A percentile compares a stretch with the other conserved stretches of the same genome.
These are phyloP conservation scores for Passalora sequoiae DNA, from an alignment of 2,329 filamentous ascomycete species.

Conservation along the genomic window DNA sequence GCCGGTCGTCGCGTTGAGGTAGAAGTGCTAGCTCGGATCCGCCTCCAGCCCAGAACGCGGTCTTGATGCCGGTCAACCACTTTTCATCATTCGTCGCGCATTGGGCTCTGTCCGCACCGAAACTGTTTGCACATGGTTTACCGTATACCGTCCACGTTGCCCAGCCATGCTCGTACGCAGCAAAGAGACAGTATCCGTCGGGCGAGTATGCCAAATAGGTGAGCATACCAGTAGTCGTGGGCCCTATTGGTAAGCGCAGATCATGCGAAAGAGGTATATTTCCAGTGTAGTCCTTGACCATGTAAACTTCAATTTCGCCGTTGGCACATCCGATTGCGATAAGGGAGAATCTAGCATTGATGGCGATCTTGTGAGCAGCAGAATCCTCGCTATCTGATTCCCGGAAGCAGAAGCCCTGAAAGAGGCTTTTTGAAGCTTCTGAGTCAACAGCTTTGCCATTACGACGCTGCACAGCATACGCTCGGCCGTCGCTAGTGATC, in stretches of 20 bases:
- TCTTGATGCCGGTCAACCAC: slow-evolving; percentile 75
- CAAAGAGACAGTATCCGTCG: slow-evolving; percentile 93
- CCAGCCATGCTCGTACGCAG: slow-evolving; percentile 89
- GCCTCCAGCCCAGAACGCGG: slow-evolving; percentile 80
- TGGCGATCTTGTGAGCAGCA: slow-evolving; percentile 67
- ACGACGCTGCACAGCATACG: slow-evolving; percentile 80
- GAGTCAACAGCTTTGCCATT: slow-evolving; percentile 30
- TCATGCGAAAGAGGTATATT: slow-evolving; percentile 85
- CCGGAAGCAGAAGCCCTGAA: slow-evolving; percentile 90
- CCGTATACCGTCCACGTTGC: slow-evolving; percentile 97
- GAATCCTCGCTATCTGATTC: slow-evolving; percentile 56
- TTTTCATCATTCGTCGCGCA: slow-evolving; percentile 66
- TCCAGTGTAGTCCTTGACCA: slow-evolving; percentile 84
- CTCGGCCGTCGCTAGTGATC: slow-evolving; percentile 81
- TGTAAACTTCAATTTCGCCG: slow-evolving; percentile 82
- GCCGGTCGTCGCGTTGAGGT: slow-evolving; percentile 60
- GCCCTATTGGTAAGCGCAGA: slow-evolving; percentile 64
- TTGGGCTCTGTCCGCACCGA: slow-evolving; percentile 61
- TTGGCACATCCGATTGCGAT: slow-evolving; percentile 79
- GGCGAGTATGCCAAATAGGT: slow-evolving; percentile 81
- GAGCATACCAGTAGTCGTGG: slow-evolving; percentile 62
- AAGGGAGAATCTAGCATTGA: slow-evolving; percentile 92
- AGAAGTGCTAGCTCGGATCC: slow-evolving; percentile 80
- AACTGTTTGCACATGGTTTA: slow-evolving; percentile 80
- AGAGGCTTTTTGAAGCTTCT: slow-evolving; percentile 59